These are phyloP conservation scores for Niveomyces coronatus DNA, from an alignment of 2,329 filamentous ascomycete genomes.

Conservation along the genomic window DNA sequence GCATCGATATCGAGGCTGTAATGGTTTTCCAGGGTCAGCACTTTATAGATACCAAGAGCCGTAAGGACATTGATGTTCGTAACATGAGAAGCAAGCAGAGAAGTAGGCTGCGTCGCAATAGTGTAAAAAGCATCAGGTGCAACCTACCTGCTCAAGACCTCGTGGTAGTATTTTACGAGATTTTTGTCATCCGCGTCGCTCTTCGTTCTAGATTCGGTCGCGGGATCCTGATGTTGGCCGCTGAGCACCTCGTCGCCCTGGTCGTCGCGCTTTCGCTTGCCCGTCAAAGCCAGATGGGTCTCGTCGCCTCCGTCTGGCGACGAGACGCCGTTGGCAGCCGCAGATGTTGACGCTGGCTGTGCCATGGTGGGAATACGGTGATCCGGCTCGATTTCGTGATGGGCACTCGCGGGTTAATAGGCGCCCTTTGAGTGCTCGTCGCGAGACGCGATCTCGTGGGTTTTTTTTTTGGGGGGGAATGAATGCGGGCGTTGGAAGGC, in stretches of 20 bases:
- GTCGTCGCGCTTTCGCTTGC: constrained; percentile 51
- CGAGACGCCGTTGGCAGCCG: constrained; percentile 29
- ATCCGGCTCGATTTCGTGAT: constrained; percentile 12
- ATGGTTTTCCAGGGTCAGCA: constrained; percentile 19
- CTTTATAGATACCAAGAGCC: background rate
- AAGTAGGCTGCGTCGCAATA: background rate
- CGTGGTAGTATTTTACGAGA: constrained; percentile 28
- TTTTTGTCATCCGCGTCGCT: constrained; percentile 21
- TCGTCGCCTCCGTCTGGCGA: constrained; percentile 22
- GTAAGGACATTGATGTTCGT: background rate
- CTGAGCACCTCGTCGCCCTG: constrained; percentile 27
- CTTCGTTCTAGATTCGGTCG: constrained; percentile 16
- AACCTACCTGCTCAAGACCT: constrained; percentile 29
- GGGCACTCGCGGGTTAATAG: constrained; percentile 14
- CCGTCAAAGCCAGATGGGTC: constrained; percentile 24
- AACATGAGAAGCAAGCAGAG: background rate
- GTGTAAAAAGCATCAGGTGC: constrained; percentile 5
- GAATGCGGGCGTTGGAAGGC: too few species aligned
- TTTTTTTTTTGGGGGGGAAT: constrained; percentile 18
- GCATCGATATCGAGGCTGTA: constrained; percentile 43
- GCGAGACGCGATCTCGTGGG: constrained; percentile 28
- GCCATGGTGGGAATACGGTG: constrained; percentile 22
- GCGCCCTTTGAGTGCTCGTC: constrained; percentile 13
- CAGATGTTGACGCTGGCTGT: constrained; percentile 25
- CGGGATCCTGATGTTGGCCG: constrained; percentile 16